Evolutionary conservation across 2,329 filamentous ascomycete species (phyloP), one percentile per base, ranked within the genome.

Genomic region (Curvularia lunata): DNA sequence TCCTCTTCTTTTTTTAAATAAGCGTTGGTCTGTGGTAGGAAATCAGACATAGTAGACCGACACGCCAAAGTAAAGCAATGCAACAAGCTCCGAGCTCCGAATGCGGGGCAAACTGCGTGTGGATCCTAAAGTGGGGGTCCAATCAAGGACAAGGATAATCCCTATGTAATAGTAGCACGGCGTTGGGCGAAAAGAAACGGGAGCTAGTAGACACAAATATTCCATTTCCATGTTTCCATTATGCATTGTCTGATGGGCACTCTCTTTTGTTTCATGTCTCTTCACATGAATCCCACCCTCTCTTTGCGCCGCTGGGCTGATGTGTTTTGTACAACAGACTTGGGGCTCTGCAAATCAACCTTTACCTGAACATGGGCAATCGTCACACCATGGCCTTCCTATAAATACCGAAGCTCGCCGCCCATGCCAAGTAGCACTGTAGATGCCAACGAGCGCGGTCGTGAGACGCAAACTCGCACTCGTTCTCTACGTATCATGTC

Each of bases 211-310:
- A 46, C 43, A 46, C 27, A 16, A 30, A 46, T 21, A 30, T 46
- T 28, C 16, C n/a, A 50, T 19, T 30, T 25, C 23, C 28, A n/a
- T 28, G 19, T 55, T 27, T 55, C 34, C 32, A 34, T 41, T 32
- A 40, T 40, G 25, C 25, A 42, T 32, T 21, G 25, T 28, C 21
- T 40, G 18, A 25, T 21, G 18, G 28, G 43, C 28, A n/a, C 49
- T 50, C 12, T 28, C 28, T 52, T 52, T 52, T 9, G 19, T 46
- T 52, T 52, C 54, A 21, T 56, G n/a, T 41, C 37, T 52, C 13
- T 42, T 32, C 42, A 52, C 54, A 42, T 56, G 41, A 52, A 46
- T 27, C 2, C 41, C 23, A 37, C 16, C 25, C 48, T 28, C n/a
- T 16, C 19, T 34, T 40, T 28, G 13, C 32, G n/a, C 25, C 7